Evolutionary conservation across 2,329 filamentous ascomycete species (phyloP), one percentile per base, ranked within the genome.

Genomic region (Eutypa lata): DNA sequence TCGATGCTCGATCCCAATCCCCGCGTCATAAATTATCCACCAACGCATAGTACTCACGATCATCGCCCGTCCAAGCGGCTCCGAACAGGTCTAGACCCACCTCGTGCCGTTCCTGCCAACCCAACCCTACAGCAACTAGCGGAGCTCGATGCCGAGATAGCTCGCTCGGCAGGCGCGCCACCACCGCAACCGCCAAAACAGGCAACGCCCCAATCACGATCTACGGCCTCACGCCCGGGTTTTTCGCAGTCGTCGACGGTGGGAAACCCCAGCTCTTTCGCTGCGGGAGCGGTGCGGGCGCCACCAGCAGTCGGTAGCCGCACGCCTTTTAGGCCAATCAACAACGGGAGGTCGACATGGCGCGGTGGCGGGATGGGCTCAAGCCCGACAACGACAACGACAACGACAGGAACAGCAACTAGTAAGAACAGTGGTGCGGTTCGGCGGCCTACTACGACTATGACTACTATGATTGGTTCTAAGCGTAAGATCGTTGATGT

Each of bases 401-500:
- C 35, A 10, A 31, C 16, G n/a, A 28, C 7, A 37, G 11, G n/a
- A n/a, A n/a, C n/a, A n/a, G n/a, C n/a, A n/a, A n/a, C n/a, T n/a
- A n/a, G n/a, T n/a, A n/a, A n/a, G n/a, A n/a, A n/a, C n/a, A n/a
- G n/a, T n/a, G n/a, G n/a, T 16, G 26, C 37, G 22, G 13, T 24
- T 16, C 46, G 31, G 42, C 35, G 46, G 37, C 47, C 31, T 7
- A 47, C 46, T 5, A 8, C 28, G 31, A 35, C 31, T n/a, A 55
- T 18, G 28, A 35, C 44, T 28, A 38, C 46, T 3, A 43, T 46
- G 24, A 47, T 55, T 18, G 54, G 58, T 16, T 28, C 31, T 19
- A 58, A 59, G 49, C 55, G 55, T 37, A 59, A 59, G 47, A 50
- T 50, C 21, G 44, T 50, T 24, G 58, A 63, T n/a, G n/a, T 53